Conservation (phyloP, 1,139 yeast species). For the Meyerozyma smithsonii region DNA sequence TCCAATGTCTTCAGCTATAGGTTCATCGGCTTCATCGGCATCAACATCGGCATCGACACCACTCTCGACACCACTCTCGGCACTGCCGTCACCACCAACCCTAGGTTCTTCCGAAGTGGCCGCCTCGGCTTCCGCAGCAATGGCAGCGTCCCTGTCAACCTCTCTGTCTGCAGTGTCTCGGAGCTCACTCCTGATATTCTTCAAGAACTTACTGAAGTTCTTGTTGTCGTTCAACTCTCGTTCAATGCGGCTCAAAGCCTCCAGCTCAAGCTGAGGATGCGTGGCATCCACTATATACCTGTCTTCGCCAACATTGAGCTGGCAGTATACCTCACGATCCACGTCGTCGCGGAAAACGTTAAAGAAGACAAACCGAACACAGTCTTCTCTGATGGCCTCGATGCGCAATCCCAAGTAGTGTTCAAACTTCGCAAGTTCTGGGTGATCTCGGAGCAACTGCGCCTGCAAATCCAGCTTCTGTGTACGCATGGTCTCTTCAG, state of each 20-base stretch:
- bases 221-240: conserved; percentile 31
- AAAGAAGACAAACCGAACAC: conserved; percentile 34
- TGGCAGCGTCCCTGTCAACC: not conserved
- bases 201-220: conserved; percentile 36
- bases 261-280: conserved; percentile 27
- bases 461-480: conserved; percentile 17
- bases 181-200: conserved; percentile 24
- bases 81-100: too few relatives aligned
- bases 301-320: conserved; percentile 33
- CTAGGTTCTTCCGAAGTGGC: too few relatives aligned
- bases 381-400: conserved; percentile 33
- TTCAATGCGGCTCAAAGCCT: conserved; percentile 17
- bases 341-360: conserved; percentile 40
- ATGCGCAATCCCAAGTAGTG: conserved; percentile 42
- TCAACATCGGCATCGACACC: not conserved
- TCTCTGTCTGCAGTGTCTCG: conserved; percentile 10
- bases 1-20: too few relatives aligned
- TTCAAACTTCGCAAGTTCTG: conserved; percentile 40
- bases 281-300: conserved; percentile 26
- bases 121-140: not conserved
- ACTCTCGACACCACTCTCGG: too few relatives aligned
- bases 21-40: too few relatives aligned
- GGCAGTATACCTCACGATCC: conserved; percentile 33
- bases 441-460: conserved; percentile 31
- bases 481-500: conserved; percentile 17